Percentiles rank a stretch among this genome's conserved stretches.
These are phyloP conservation scores for Aspergillus coremiiformis DNA, from an alignment of 495 filamentous ascomycete genomes.

Conservation along the genomic window DNA sequence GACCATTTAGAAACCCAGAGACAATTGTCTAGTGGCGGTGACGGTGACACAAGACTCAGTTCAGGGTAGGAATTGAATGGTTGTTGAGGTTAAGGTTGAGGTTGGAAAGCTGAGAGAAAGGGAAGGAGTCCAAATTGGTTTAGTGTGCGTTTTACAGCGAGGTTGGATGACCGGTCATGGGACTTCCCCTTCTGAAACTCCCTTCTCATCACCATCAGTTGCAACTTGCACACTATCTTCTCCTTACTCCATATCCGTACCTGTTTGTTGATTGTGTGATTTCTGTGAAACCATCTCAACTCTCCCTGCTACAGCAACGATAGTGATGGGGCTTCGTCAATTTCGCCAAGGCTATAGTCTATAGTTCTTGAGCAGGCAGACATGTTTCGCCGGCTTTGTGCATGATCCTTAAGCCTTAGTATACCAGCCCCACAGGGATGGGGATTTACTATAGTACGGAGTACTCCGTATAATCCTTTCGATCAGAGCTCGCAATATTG, in stretches of 20 bases:
- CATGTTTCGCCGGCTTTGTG: not conserved
- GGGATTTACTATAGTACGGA: no score
- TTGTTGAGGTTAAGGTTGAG: constrained; percentile 1
- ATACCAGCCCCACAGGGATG: not conserved
- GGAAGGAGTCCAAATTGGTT: not conserved
- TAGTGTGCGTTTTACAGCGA: no score
- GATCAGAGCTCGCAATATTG: not conserved
- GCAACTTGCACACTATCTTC: no score
- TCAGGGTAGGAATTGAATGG: no score
- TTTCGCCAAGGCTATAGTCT: not conserved
- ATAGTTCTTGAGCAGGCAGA: not conserved
- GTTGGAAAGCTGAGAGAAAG: not conserved
- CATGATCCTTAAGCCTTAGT: not conserved
- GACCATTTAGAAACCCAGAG: not conserved
- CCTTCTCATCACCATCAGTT: no score
- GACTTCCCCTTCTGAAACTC: not conserved
- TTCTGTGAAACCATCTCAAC: not conserved
- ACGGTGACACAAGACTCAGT: not conserved
- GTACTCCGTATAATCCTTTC: not conserved
- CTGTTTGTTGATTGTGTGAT: not conserved
- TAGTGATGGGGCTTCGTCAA: not conserved
- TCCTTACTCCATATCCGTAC: no score
- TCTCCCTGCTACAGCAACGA: not conserved
- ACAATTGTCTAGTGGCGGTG: not conserved
- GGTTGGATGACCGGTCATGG: not conserved